These are phyloP conservation scores for Prinsepia uniflora DNA, from an alignment of 306 rosid species.

Conservation along the genomic window DNA sequence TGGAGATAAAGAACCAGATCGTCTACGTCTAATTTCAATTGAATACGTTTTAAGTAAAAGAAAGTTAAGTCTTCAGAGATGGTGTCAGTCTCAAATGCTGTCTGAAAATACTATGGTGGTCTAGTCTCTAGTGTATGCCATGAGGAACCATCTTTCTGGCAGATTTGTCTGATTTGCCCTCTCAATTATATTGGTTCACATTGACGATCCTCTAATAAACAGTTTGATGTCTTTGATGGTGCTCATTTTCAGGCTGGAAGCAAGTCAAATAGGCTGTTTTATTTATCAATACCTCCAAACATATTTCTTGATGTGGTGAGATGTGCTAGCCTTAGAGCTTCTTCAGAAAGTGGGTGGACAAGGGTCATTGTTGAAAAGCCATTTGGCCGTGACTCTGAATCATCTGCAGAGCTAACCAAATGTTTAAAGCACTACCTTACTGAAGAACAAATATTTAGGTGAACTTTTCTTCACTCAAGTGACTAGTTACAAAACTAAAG, in stretches of 20 bases:
- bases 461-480: slow-evolving; percentile 1
- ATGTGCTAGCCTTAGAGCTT: slow-evolving; percentile 76
- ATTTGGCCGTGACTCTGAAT: slow-evolving; percentile 81
- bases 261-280: slow-evolving; percentile 72
- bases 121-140: neutral
- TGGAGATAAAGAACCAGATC: neutral
- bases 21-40: neutral
- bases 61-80: neutral
- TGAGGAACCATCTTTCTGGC: neutral
- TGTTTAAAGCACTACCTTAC: slow-evolving; percentile 70
- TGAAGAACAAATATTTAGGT: slow-evolving; percentile 98
- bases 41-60: neutral
- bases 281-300: slow-evolving; percentile 90
- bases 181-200: slow-evolving; percentile 5
- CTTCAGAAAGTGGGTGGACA: slow-evolving; percentile 87
- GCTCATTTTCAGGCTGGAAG: slow-evolving; percentile 62
- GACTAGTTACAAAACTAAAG: neutral
- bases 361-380: slow-evolving; percentile 98
- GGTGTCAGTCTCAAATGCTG: neutral
- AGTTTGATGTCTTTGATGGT: slow-evolving; percentile 15
- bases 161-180: neutral
- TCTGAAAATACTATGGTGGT: slow-evolving; percentile 6
- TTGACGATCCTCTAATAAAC: neutral
- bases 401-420: slow-evolving; percentile 78
- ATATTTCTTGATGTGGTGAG: slow-evolving; percentile 80